Conservation (phyloP, 2,329 filamentous ascomycete genomes). For the Ascochyta pisi region DNA sequence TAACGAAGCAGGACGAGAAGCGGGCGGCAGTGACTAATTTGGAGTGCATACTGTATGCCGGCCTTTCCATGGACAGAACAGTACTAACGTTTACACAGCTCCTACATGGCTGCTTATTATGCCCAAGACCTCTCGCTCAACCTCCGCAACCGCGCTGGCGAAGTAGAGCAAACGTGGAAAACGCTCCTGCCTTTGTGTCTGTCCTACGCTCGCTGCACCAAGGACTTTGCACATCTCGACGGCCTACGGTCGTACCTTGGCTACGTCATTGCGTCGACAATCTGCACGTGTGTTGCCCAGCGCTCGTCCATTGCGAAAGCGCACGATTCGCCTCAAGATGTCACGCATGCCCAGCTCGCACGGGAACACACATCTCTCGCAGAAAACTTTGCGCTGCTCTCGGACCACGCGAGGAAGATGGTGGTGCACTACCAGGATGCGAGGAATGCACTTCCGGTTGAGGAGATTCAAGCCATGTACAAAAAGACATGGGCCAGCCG, state of each 20-base stretch:
- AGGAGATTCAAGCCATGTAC: constrained; percentile 47
- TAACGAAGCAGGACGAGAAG: constrained; percentile 45
- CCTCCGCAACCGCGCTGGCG: constrained; percentile 39
- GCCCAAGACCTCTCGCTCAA: constrained; percentile 40
- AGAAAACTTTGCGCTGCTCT: constrained; percentile 37
- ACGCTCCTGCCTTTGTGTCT: constrained; percentile 46
- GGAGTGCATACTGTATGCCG: constrained; percentile 54
- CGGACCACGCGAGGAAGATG: constrained; percentile 39
- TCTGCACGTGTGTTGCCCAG: constrained; percentile 45
- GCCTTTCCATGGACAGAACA: not conserved
- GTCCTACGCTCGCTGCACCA: constrained; percentile 42
- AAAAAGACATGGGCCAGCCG: constrained; percentile 49
- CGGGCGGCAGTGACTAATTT: constrained; percentile 51
- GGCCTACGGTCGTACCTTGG: constrained; percentile 52
- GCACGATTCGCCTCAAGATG: constrained; percentile 41
- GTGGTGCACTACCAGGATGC: constrained; percentile 38
- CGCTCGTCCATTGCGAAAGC: constrained; percentile 24
- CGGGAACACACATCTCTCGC: constrained; percentile 30
- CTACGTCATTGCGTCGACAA: constrained; percentile 49
- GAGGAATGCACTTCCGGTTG: constrained; percentile 37
- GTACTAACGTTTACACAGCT: constrained; percentile 34
- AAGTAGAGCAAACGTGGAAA: constrained; percentile 48
- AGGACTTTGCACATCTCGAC: constrained; percentile 47
- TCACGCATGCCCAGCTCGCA: constrained; percentile 29
- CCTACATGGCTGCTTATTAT: constrained; percentile 49